Base-by-base conservation (phyloP, 805 yeast genomes). In the Spencermartinsiella europaea region DNA sequence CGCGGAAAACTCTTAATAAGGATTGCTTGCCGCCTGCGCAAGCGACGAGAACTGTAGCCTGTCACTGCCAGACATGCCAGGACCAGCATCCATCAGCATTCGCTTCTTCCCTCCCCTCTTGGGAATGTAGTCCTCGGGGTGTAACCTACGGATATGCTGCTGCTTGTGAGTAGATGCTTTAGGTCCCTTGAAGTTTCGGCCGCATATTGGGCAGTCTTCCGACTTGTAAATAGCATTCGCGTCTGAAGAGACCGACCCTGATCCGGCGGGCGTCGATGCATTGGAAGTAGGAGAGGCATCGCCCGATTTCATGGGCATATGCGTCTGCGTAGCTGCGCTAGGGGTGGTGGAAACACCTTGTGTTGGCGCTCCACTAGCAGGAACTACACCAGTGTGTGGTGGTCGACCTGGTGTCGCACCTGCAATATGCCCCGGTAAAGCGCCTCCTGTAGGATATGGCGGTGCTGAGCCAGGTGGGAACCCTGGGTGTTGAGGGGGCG, bases 81-180 rank as follows among this genome's bases (percentile, higher is more conserved):
- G 33, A 19, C n/a, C 28, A 35, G 46, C 22, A 17, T 45, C 48
- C n/a, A 19, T 14, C 28, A 50, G 47, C 17, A 56, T 55, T 40
- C 65, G 56, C 55, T 66, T 67, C 54, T 67, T 69, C 17, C 76
- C 76, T 3, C 76, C 75, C 2, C 73, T 66, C 53, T 71, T 72
- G 34, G 74, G 74, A 34, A 66, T 66, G 51, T 73, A 72, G 39
- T 67, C 67, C 35, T 65, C 68, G 1, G 76, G 77, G 42, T 73
- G 77, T 33, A 71, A 57, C 35, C 75, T 58, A 19, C 73, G 65
- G 43, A 72, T 72, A 47, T 72, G 77, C 61, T 73, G 77, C 56
- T 73, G 76, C 53, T 68, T 70, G 56, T 71, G 76, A 2, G 76
- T 72, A 1, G 72, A 59, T 2, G 75, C 68, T 57, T 68, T 69